A percentile compares a stretch with the other conserved stretches of the same genome.
These are phyloP conservation scores for Marchantia paleacea DNA, from an alignment of 225 moss, liverwort and hornwort species.

Conservation along the genomic window DNA sequence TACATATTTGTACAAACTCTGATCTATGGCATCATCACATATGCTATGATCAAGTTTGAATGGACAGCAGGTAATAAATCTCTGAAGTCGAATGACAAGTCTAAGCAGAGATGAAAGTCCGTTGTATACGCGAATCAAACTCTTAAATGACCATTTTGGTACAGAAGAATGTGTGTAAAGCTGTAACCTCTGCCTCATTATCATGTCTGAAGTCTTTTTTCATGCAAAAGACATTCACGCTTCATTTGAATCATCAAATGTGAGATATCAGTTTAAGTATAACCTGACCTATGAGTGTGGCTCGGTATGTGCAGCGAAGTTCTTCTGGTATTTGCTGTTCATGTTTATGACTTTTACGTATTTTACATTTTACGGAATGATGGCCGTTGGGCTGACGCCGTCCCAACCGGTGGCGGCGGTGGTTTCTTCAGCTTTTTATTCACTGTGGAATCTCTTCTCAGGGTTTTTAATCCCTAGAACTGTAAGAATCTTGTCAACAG, in stretches of 20 bases:
- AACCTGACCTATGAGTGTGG: too few species aligned
- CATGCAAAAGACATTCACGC: too few species aligned
- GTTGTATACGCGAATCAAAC: too few species aligned
- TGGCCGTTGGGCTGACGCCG: conserved; percentile 49
- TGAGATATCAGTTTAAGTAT: too few species aligned
- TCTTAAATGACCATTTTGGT: too few species aligned
- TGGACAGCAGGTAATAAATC: conserved; percentile 36
- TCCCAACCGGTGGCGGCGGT: conserved; percentile 44
- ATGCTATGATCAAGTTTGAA: conserved; percentile 43
- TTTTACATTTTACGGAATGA: conserved; percentile 53
- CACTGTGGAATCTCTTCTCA: conserved; percentile 47
- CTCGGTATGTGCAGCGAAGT: conserved; percentile 32
- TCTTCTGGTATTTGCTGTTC: conserved; percentile 43
- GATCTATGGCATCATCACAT: conserved; percentile 33
- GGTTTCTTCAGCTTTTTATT: conserved; percentile 43
- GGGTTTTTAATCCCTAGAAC: conserved; percentile 44
- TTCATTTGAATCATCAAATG: too few species aligned
- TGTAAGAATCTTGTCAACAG: conserved; percentile 18
- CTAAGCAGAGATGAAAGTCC: too few species aligned
- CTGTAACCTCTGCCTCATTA: too few species aligned
- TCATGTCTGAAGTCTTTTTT: too few species aligned
- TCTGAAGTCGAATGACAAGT: too few species aligned
- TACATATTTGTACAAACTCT: conserved; percentile 39
- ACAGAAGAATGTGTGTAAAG: too few species aligned
- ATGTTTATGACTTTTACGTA: conserved; percentile 46